Percentiles rank a stretch among this genome's conserved stretches.
Conservation (phyloP, 345 rosid species). For the Moricandia moricandioides region DNA sequence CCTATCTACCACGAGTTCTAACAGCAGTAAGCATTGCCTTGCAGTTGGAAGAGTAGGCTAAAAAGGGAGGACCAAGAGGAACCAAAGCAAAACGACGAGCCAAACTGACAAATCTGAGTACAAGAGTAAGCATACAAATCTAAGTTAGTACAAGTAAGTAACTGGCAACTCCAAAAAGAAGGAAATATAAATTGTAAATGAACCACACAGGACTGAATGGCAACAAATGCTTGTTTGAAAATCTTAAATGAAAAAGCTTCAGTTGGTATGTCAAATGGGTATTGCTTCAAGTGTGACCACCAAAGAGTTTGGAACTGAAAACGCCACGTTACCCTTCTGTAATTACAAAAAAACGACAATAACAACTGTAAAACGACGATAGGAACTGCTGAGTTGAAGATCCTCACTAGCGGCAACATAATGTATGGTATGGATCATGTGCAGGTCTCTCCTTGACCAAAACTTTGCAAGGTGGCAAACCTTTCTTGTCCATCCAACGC, state of each 20-base stretch:
- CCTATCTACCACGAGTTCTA: slow-evolving; percentile 78
- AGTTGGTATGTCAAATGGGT: slow-evolving; percentile 91
- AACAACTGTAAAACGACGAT: slow-evolving; percentile 32
- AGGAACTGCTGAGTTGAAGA: too few relatives aligned
- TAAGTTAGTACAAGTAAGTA: too few relatives aligned
- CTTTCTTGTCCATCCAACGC: slow-evolving; percentile 87
- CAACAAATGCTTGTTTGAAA: slow-evolving; percentile 93
- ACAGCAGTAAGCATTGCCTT: slow-evolving; percentile 88
- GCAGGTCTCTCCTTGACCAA: slow-evolving; percentile 70
- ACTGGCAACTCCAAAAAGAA: too few relatives aligned
- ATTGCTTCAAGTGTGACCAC: slow-evolving; percentile 97
- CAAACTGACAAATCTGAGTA: slow-evolving; percentile 60
- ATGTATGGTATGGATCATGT: slow-evolving; percentile 67
- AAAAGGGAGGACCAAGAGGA: slow-evolving; percentile 96
- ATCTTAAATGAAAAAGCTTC: slow-evolving; percentile 94
- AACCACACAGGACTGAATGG: slow-evolving; percentile 94
- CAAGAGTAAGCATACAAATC: too few relatives aligned
- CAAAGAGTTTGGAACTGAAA: slow-evolving; percentile 79
- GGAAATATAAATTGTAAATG: slow-evolving; percentile 52
- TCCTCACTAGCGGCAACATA: slow-evolving; percentile 88
- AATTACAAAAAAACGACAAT: not conserved
- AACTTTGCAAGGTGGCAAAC: slow-evolving; percentile 86
- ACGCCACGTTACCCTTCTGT: slow-evolving; percentile 82
- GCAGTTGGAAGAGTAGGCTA: slow-evolving; percentile 85
- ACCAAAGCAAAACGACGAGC: slow-evolving; percentile 95